Evolutionary conservation across 129 eudicot genomes (phyloP).

Genomic region (Helichrysum umbraculigerum): DNA sequence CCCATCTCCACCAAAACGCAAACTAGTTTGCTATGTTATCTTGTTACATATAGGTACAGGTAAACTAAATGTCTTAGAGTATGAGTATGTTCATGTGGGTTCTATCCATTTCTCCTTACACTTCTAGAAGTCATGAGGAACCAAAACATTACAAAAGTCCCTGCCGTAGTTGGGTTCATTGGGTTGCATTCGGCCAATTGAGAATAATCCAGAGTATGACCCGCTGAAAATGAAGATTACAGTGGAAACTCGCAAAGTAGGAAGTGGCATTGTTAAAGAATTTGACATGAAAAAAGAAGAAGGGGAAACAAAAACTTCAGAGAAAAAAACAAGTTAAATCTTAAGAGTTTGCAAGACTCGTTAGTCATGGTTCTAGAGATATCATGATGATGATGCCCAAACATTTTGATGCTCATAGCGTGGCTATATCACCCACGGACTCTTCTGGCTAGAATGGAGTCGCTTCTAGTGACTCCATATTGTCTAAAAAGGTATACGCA

Average conservation of each 20-base stretch:
- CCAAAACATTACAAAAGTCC: neutral
- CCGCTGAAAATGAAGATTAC: neutral
- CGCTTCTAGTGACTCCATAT: neutral
- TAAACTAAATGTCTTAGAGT: neutral
- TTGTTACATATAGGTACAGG: neutral
- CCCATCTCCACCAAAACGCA: neutral
- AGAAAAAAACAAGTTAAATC: neutral
- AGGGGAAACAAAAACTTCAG: neutral
- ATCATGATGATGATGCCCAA: neutral
- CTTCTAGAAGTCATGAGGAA: neutral
- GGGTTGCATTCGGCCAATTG: too few relatives aligned
- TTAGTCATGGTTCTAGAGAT: neutral
- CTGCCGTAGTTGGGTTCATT: too few relatives aligned
- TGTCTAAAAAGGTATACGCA: neutral
- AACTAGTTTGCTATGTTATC: neutral
- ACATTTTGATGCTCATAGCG: neutral
- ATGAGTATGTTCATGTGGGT: neutral
- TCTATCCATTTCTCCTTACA: neutral
- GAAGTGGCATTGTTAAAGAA: neutral
- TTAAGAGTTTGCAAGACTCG: neutral
- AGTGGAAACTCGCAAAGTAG: neutral
- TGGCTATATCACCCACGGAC: neutral
- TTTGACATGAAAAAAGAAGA: neutral
- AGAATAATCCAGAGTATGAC: neutral
- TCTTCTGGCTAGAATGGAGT: neutral